A percentile compares a stretch with the other conserved stretches of the same genome.
phyloP scores from a whole-genome alignment of 116 monocot genomes.

The Thalassia testudinum region DNA sequence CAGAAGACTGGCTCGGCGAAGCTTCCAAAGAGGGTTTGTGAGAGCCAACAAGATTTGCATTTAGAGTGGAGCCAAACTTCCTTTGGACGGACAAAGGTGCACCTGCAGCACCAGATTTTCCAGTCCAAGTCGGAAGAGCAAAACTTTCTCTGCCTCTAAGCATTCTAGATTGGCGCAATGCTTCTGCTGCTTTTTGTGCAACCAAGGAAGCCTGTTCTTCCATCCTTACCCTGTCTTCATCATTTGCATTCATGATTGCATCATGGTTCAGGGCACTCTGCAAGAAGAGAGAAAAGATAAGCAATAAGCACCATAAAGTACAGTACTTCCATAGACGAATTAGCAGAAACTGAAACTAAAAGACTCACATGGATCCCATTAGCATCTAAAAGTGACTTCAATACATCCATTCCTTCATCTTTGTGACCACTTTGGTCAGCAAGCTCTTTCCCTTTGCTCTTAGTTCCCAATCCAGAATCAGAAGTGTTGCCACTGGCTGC shows the following conservation, averaged over 20 bases:
- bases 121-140: constrained; percentile 87
- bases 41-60: constrained; percentile 16
- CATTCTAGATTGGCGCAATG: constrained; percentile 59
- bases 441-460: constrained; percentile 17
- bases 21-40: constrained; percentile 16
- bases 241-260: constrained; percentile 75
- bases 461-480: constrained; percentile 4
- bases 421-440: constrained; percentile 5
- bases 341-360: background rate
- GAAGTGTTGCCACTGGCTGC: background rate
- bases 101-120: constrained; percentile 74
- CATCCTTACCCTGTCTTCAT: constrained; percentile 44
- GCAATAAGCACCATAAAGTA: background rate
- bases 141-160: constrained; percentile 65
- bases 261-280: constrained; percentile 95
- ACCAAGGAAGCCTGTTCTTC: constrained; percentile 79
- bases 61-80: constrained; percentile 58
- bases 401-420: constrained; percentile 50
- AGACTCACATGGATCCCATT: constrained; percentile 66
- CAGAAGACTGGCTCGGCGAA: constrained; percentile 15
- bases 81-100: constrained; percentile 38
- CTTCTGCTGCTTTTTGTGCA: constrained; percentile 80
- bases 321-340: background rate
- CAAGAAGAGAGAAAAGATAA: constrained; percentile 2
- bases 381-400: constrained; percentile 66